Evolutionary conservation across 495 filamentous ascomycete genomes (phyloP), one percentile per base, ranked within the genome.

Genomic region (Apiosordaria backusii): DNA sequence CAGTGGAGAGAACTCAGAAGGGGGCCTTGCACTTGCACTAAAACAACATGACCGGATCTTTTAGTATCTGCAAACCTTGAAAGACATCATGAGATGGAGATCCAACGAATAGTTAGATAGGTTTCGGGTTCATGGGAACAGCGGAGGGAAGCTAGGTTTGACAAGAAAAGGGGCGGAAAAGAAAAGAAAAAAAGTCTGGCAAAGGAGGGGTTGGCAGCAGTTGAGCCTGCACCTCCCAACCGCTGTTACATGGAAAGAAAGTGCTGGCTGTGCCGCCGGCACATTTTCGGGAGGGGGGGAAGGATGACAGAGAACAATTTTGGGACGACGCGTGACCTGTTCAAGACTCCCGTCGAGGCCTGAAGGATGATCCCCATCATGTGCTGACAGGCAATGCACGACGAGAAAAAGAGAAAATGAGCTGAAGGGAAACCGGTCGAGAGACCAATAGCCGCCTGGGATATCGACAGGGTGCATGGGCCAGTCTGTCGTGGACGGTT

Each of bases 391-490:
- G 52, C 52, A 55, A 55, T 21, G n/a, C 4, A 4, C 52, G 52
- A 23, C n/a, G 15, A 53, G 16, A 16, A 53, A 53, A 21, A 18
- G 50, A 53, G 19, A 16, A 53, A 50, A 50, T 50, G 40, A 50
- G 40, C 40, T 50, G 40, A 50, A 50, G 16, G 16, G 40, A 50
- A 50, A 50, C 40, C 40, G 16, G 6, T 16, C 23, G 21, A 61
- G 4, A 0, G 24, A 27, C 23, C 29, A 62, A 29, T 50, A 50
- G 40, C 16, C 40, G 50, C n/a, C 26, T 63, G 61, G 61, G 66
- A 68, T 68, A 68, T 68, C 50, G 66, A 64, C 66, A 68, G 57
- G 61, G 66, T 64, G 57, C 52, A 55, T 55, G 50, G 58, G 21
- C 21, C 15, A 15, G n/a, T 10, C 40, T 55, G 55, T 50, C 53